Evolutionary conservation across 306 rosid species (phyloP), one percentile per base, ranked within the genome.

Genomic region (Corylus heterophylla): DNA sequence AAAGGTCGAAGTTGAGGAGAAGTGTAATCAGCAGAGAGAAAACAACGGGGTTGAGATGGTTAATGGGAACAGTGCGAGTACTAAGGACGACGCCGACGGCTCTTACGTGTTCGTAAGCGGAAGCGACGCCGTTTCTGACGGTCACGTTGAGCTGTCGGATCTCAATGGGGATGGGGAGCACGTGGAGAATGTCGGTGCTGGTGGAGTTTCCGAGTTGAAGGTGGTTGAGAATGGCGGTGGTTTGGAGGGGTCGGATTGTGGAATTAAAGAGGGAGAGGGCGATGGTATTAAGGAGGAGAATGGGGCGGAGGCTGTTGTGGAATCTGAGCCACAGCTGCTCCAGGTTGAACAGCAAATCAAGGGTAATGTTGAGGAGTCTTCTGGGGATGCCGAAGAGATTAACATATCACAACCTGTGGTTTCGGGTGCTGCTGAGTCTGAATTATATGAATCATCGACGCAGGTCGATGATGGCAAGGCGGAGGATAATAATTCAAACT

Each of bases 91-190:
- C 59, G 66, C 82, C 37, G 87, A 83, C 10, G 67, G 56, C 71
- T 81, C 89, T 11, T 83, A 50, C 80, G 87, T 84, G 3, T 83
- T 80, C 76, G 91, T 86, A 44, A 74, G 54, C 20, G 84, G 77
- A 7, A 62, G 49, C 52, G 87, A 82, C 13, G 86, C 52, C 63
- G 69, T 74, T 5, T 74, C 82, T 22, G 51, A 42, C 37, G 67
- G 42, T 27, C 51, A 42, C 72, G 79, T 75, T 47, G 84, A 72
- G 79, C 81, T 81, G 59, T 49, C 88, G 76, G 92, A 91, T 86
- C 92, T 76, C 56, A 61, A 50, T 64, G 84, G 61, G 54, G 54
- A 69, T 61, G 8, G n/a, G 7, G 39, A 31, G 4, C 12, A 48
- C 45, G 66, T 31, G 35, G 73, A 66, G 22, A 61, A 4, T 61